Evolutionary conservation across 2,329 filamentous ascomycete species (phyloP), one percentile per base, ranked within the genome.

Genomic region (Grosmannia huntii): DNA sequence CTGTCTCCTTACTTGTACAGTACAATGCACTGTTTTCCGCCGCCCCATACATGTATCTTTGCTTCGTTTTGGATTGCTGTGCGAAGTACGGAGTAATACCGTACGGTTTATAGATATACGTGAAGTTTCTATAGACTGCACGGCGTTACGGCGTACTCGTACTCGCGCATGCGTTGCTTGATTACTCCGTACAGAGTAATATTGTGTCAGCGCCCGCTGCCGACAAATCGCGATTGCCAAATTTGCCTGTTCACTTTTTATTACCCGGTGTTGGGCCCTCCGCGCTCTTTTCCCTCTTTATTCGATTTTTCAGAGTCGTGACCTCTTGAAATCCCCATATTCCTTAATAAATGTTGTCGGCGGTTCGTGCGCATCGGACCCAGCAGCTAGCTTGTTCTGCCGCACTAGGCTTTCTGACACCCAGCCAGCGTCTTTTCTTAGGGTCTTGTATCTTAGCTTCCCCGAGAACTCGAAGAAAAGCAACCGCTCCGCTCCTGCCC

Each of bases 391-490:
- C 38, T 21, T 41, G 38, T 14, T 44, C 38, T 44, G 38, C 19
- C 16, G 38, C 16, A 44, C 38, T 21, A 44, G 38, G 38, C 19
- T 19, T 21, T n/a, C 38, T 44, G 38, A 19, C 38, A 50, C 9
- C 5, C 27, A 55, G 57, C 41, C 52, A 55, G 53, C 52, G 57
- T 44, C 57, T 51, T 55, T 55, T 50, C 33, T 46, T 54, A 33
- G 46, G 48, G 48, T 28, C 48, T 50, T 27, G 48, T 48, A 51
- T 7, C 7, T 7, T n/a, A n/a, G 33, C 31, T 57, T 62, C 38
- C 56, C 55, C n/a, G 19, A 31, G 25, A 27, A 50, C 21, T 2
- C n/a, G 25, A 55, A 16, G 46, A 55, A 55, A 23, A 41, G 36
- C 50, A 63, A 38, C 19, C 21, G 38, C 53, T 38, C 31, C 33